phyloP scores from a whole-genome alignment of 495 filamentous ascomycete species.

The Trichoderma asperelloides region DNA sequence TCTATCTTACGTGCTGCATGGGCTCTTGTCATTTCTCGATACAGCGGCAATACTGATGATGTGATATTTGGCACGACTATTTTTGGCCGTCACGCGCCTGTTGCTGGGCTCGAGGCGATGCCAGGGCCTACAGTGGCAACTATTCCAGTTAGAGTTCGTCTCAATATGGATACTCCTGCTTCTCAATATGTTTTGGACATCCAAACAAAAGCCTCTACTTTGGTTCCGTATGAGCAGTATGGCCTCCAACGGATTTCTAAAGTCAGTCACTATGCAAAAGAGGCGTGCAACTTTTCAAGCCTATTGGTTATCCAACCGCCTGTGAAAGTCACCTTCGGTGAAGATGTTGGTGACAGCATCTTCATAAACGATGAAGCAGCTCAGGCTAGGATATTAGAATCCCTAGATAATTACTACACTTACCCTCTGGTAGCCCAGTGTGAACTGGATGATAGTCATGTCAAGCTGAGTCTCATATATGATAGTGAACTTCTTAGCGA shows the following conservation, averaged over 20 bases:
- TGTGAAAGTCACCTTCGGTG: not conserved
- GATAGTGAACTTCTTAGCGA: no score
- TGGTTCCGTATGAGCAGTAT: constrained; percentile 35
- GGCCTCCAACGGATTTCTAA: constrained; percentile 35
- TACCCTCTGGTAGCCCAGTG: no score
- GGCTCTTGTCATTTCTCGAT: constrained; percentile 29
- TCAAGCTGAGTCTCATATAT: no score
- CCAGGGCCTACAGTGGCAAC: constrained; percentile 50
- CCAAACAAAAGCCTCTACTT: constrained; percentile 25
- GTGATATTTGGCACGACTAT: constrained; percentile 42
- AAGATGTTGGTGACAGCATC: constrained; percentile 7
- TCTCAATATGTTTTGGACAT: constrained; percentile 16
- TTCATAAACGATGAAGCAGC: constrained; percentile 9
- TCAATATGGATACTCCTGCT: constrained; percentile 11
- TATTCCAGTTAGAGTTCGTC: constrained; percentile 38
- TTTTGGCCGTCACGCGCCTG: constrained; percentile 36
- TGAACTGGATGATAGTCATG: no score
- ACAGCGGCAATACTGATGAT: constrained; percentile 30
- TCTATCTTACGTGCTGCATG: constrained; percentile 40
- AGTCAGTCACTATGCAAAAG: constrained; percentile 19
- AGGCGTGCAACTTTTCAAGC: constrained; percentile 31
- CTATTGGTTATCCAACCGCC: constrained; percentile 29
- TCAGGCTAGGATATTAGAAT: not conserved
- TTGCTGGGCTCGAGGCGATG: constrained; percentile 39
- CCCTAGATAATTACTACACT: no score